phyloP scores from a whole-genome alignment of 2,329 filamentous ascomycete genomes.

The Leptographium radiaticola region DNA sequence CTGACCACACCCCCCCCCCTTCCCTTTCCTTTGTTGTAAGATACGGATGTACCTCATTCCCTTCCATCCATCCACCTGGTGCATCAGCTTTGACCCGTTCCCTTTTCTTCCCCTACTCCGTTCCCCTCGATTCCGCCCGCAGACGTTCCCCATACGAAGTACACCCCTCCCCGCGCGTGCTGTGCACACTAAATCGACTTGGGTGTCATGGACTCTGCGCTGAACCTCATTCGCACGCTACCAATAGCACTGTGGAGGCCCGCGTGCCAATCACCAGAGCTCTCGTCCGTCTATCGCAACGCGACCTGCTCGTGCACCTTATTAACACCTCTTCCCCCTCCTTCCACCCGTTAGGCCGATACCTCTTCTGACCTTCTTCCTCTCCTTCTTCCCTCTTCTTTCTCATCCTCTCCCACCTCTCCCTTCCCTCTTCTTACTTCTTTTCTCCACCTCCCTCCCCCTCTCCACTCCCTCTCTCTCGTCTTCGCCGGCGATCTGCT shows the following conservation, averaged over 20 bases:
- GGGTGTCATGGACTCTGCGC: not conserved
- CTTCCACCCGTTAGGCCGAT: not conserved
- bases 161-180: not conserved
- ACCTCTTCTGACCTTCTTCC: not conserved
- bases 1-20: not conserved
- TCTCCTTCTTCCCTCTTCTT: not conserved
- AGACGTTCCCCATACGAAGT: not conserved
- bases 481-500: not conserved
- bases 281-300: not conserved
- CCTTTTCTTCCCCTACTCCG: constrained; percentile 10
- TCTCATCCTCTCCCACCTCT: not conserved
- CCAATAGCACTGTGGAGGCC: not conserved
- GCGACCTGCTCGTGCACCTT: constrained; percentile 3
- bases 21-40: not conserved
- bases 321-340: constrained; percentile 6
- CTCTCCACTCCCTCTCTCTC: not conserved
- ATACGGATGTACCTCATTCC: not conserved
- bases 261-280: constrained; percentile 1
- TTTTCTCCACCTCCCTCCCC: not conserved
- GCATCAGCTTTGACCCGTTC: not conserved
- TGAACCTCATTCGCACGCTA: constrained; percentile 1
- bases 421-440: not conserved
- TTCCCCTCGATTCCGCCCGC: not conserved
- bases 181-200: not conserved
- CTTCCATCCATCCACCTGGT: constrained; percentile 6